These are phyloP conservation scores for Diddensiella caesifluorescens DNA, from an alignment of 805 yeast species.

Conservation along the genomic window DNA sequence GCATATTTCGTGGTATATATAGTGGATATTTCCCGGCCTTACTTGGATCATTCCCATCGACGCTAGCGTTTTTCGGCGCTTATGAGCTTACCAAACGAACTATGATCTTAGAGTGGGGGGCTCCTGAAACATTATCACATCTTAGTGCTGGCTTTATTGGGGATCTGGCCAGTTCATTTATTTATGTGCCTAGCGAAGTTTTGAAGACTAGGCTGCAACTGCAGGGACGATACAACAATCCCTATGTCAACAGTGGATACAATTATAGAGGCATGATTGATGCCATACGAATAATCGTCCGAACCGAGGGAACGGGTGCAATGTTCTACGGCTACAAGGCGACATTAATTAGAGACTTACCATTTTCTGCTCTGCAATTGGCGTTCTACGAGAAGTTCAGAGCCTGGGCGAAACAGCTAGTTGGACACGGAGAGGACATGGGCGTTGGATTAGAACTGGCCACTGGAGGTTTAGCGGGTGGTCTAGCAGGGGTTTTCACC, in stretches of 20 bases:
- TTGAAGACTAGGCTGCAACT: constrained; percentile 87
- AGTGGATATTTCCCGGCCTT: constrained; percentile 92
- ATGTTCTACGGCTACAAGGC: constrained; percentile 91
- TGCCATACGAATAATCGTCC: constrained; percentile 61
- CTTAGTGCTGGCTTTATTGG: constrained; percentile 88
- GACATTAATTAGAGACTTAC: constrained; percentile 85
- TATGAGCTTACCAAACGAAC: constrained; percentile 76
- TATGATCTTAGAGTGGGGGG: constrained; percentile 54
- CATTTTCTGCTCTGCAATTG: constrained; percentile 92
- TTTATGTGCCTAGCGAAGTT: constrained; percentile 94
- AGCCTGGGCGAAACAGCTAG: constrained; percentile 30
- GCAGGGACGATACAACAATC: constrained; percentile 84
- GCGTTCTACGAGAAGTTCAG: constrained; percentile 81
- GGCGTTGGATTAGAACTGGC: constrained; percentile 52
- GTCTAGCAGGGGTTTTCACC: constrained; percentile 87
- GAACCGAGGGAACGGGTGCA: constrained; percentile 67
- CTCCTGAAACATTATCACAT: constrained; percentile 77
- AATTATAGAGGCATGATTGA: constrained; percentile 71
- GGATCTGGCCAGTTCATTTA: constrained; percentile 79
- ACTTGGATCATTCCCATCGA: constrained; percentile 82
- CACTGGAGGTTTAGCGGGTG: constrained; percentile 97
- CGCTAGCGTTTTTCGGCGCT: constrained; percentile 89
- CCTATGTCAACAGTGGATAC: constrained; percentile 74
- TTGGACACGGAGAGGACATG: constrained; percentile 28
- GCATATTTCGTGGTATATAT: constrained; percentile 75